Percentiles rank a stretch among this genome's conserved stretches.
Evolutionary conservation across 2,329 filamentous ascomycete species (phyloP).

Genomic region (Seiridium unicorne): DNA sequence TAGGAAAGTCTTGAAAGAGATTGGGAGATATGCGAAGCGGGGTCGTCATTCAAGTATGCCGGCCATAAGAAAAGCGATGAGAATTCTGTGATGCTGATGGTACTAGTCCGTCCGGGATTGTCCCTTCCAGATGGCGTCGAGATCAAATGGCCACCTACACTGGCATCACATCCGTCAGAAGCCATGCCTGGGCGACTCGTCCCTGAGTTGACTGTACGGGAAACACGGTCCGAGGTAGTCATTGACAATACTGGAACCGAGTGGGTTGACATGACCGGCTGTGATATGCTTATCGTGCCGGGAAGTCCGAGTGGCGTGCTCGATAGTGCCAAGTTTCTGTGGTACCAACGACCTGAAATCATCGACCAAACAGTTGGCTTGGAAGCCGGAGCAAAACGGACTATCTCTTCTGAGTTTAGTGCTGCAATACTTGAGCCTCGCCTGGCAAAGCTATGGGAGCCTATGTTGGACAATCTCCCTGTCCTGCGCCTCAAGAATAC

Average conservation of each 20-base stretch:
- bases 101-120: background rate
- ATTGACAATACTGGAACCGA: background rate
- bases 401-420: background rate
- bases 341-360: background rate
- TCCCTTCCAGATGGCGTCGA: background rate
- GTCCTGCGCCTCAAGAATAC: background rate
- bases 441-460: background rate
- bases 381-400: background rate
- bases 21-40: background rate
- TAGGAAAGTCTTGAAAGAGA: background rate
- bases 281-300: background rate
- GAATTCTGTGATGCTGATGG: background rate
- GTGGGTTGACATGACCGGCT: background rate
- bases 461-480: background rate
- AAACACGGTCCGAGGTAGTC: background rate
- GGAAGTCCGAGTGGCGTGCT: background rate
- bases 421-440: background rate
- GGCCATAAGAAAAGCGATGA: background rate
- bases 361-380: background rate
- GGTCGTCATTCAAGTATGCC: background rate
- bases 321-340: background rate
- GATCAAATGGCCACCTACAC: background rate
- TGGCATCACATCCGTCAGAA: background rate
- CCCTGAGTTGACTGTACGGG: background rate
- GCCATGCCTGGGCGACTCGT: background rate